Evolutionary conservation across 495 filamentous ascomycete species (phyloP), one percentile per base, ranked within the genome.

Genomic region (Achaetomiella virescens): DNA sequence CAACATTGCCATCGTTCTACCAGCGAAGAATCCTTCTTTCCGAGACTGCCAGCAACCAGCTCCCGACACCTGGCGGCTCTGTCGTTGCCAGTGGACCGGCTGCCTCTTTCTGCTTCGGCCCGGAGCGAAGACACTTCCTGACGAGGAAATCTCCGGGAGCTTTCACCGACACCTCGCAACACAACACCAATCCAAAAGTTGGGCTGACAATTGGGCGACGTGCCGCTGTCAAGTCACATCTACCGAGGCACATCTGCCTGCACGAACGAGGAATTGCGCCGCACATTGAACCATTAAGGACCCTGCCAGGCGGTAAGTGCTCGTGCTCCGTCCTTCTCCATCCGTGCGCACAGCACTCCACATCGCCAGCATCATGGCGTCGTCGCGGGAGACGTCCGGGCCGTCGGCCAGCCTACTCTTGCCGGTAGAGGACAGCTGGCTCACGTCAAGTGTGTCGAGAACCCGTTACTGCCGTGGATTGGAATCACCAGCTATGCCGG

Each of bases 1-100:
- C 59, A 61, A 58, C 59, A 61, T 57, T 56, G 48, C 33, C 31
- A 40, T 47, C 37, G 47, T 21, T 25, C 22, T n/a, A n/a, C 20
- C 1, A 17, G 45, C 18, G 21, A 31, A 21, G 35, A 20, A 15
- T n/a, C 12, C 35, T 15, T n/a, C 49, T 14, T 20, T 41, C 17
- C 15, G 38, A 7, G 38, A 41, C n/a, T 1, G 2, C 15, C 15
- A 17, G n/a, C 38, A 17, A 17, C 15, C 38, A 18, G 2, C 3
- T 17, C 46, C 25, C 40, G 11, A n/a, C 45, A 24, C 22, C 25
- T 17, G 17, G 5, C n/a, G 18, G 6, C 42, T 22, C 10, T 44
- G 6, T 25, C 47, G 18, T 18, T 42, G 21, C 14, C 18, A 36
- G 11, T 17, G 10, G 18, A 22, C 3, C 21, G 12, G 20, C 41